Conservation (phyloP, 2,329 filamentous ascomycete species). For the Beauveria asiatica region DNA sequence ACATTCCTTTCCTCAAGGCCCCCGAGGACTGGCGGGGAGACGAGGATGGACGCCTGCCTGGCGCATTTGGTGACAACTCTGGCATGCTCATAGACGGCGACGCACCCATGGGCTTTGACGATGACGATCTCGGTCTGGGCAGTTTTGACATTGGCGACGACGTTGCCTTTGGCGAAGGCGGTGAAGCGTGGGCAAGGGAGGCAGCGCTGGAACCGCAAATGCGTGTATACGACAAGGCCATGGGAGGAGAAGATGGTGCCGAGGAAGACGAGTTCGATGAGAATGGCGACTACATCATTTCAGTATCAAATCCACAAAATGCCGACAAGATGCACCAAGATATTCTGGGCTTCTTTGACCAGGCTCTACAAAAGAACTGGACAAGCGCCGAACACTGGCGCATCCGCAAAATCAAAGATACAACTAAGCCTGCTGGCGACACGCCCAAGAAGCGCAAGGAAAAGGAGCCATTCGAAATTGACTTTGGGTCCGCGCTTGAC, state of each 20-base stretch:
- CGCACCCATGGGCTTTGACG: conserved; percentile 65
- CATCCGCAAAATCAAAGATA: conserved; percentile 83
- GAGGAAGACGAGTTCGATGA: conserved; percentile 35
- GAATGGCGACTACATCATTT: conserved; percentile 67
- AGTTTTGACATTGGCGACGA: conserved; percentile 64
- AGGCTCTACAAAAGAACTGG: conserved; percentile 95
- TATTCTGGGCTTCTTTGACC: conserved; percentile 96
- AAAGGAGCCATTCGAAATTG: conserved; percentile 92
- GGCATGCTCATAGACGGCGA: conserved; percentile 83
- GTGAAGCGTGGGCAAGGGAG: conserved; percentile 90
- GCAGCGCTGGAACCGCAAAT: conserved; percentile 81
- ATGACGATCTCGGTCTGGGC: conserved; percentile 63
- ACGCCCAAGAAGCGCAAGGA: conserved; percentile 68
- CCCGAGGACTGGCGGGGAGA: conserved; percentile 77
- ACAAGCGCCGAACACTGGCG: conserved; percentile 97
- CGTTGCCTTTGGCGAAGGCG: conserved; percentile 87
- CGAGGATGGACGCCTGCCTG: conserved; percentile 50
- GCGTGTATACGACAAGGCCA: conserved; percentile 61
- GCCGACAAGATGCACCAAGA: conserved; percentile 74
- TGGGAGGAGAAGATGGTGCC: conserved; percentile 50
- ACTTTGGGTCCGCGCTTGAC: conserved; percentile 72
- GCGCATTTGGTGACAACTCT: conserved; percentile 55
- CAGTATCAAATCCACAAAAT: conserved; percentile 59
- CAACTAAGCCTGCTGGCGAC: conserved; percentile 52
- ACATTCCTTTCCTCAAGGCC: conserved; percentile 87